A percentile compares a stretch with the other conserved stretches of the same genome.
Conservation (phyloP, 2,329 filamentous ascomycete species). For the Colletotrichum acutatum region DNA sequence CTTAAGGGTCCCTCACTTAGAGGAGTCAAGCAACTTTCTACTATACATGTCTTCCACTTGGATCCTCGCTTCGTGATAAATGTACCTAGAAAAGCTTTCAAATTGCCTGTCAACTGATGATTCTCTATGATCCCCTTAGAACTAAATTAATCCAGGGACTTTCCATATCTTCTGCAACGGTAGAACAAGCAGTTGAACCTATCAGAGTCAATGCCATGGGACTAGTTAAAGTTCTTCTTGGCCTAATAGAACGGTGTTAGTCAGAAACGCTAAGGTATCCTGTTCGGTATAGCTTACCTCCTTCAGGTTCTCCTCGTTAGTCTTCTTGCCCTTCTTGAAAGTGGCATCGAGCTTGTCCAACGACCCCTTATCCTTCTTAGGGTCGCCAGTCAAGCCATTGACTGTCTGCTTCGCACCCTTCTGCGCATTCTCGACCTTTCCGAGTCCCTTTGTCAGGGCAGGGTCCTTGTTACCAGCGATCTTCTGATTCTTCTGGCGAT, state of each 20-base stretch:
- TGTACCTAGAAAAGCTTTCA: too few species aligned
- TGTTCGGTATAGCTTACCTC: slow-evolving; percentile 1
- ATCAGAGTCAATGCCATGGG: not conserved
- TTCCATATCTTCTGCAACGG: too few species aligned
- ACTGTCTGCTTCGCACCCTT: slow-evolving; percentile 23
- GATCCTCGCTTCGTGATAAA: too few species aligned
- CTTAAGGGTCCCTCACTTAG: too few species aligned
- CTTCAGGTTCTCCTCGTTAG: slow-evolving; percentile 13
- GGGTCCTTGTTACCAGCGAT: slow-evolving; percentile 23
- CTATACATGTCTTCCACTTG: too few species aligned
- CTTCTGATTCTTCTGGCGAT: slow-evolving; percentile 26
- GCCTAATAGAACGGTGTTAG: not conserved
- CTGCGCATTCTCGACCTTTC: slow-evolving; percentile 22
- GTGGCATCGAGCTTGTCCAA: slow-evolving; percentile 5
- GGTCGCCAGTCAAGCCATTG: slow-evolving; percentile 11
- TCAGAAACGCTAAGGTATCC: not conserved
- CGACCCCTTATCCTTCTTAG: slow-evolving; percentile 13
- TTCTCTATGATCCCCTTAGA: too few species aligned
- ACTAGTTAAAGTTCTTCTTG: slow-evolving; percentile 29
- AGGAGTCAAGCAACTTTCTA: too few species aligned
- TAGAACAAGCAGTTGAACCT: too few species aligned
- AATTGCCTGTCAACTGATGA: too few species aligned
- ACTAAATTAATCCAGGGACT: too few species aligned
- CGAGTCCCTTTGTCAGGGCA: slow-evolving; percentile 6
- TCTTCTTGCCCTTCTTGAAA: slow-evolving; percentile 27